A percentile compares a stretch with the other conserved stretches of the same genome.
Conservation (phyloP, 2,329 filamentous ascomycete species). For the Clonostachys byssicola region DNA sequence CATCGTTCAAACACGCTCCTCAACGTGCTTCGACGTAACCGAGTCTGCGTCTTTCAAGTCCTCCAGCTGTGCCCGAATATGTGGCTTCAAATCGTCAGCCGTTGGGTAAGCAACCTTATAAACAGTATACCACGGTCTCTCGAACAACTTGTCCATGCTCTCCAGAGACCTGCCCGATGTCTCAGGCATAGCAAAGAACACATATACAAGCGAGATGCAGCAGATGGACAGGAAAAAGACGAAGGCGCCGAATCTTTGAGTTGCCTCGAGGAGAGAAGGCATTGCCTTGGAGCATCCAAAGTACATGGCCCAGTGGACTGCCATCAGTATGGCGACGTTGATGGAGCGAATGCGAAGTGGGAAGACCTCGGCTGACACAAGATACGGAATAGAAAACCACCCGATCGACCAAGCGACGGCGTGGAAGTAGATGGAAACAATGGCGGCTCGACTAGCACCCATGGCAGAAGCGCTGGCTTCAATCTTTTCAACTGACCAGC, state of each 20-base stretch:
- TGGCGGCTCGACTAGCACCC: slow-evolving; percentile 28
- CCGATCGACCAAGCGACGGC: slow-evolving; percentile 40
- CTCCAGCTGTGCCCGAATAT: too few relatives aligned
- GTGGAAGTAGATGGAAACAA: slow-evolving; percentile 36
- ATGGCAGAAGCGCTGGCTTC: slow-evolving; percentile 10
- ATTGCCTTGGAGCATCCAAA: slow-evolving; percentile 25
- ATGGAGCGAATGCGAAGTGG: slow-evolving; percentile 33
- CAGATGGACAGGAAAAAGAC: slow-evolving; percentile 20
- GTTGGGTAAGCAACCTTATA: slow-evolving; percentile 19
- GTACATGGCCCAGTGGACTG: slow-evolving; percentile 32
- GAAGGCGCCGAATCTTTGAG: slow-evolving; percentile 20
- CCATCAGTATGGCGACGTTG: slow-evolving; percentile 34
- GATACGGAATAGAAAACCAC: slow-evolving; percentile 38
- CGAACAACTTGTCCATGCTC: slow-evolving; percentile 20
- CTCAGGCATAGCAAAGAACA: slow-evolving; percentile 24
- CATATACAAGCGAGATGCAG: slow-evolving; percentile 17
- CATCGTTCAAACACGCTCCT: too few relatives aligned
- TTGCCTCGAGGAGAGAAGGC: slow-evolving; percentile 22
- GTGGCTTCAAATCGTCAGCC: slow-evolving; percentile 8
- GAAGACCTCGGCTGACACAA: slow-evolving; percentile 39
- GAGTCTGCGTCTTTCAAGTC: too few relatives aligned
- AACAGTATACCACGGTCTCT: slow-evolving; percentile 19
- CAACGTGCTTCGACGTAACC: too few relatives aligned
- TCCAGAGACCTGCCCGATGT: slow-evolving; percentile 19
- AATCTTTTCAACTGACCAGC: slow-evolving; percentile 8